Base-by-base conservation (phyloP, 2,329 filamentous ascomycete genomes). In the Alternaria viburni region DNA sequence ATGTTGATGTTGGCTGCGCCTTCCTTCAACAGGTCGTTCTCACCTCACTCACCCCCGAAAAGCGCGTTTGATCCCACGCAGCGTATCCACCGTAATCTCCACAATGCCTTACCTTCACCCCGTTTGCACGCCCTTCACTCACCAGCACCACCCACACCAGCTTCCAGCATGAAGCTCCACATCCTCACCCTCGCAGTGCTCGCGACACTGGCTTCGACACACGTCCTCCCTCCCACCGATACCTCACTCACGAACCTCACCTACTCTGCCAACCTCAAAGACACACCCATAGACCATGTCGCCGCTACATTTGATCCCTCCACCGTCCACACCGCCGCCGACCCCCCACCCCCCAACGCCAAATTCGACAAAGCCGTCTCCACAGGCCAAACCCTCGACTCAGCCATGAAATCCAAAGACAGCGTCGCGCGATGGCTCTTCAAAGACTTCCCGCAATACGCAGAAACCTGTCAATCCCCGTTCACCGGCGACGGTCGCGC, bases 341-440 rank as follows among this genome's bases (percentile, higher is more conserved):
- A 54, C 7, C 15, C 15, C 8, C 43, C 44, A 17, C 52, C 36
- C 6, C 52, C 36, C 6, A 32, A 41, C 36, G 36, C 30, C 19
- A 57, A 54, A 21, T 64, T 19, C 6, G 49, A 65, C 12, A 65
- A 65, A 41, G 47, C 57, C 4, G 49, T 59, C 6, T 49, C 54
- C 7, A 57, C 50, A 7, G 61, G 64, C 4, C 44, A 50, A 1
- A 66, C 64, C 12, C 44, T 66, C 23, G 41, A 55, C 45, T 46
- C 54, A 0, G 64, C 64, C 30, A 64, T 60, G 61, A 56, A 46
- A 19, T 57, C 64, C 23, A 64, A 66, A 32, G 61, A 64, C 41
- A 54, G 19, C 25, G n/a, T 64, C 15, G 64, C 61, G 1, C 41
- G 61, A 1, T 66, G 64, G 64, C 63, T 66, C 54, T 66, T 60